phyloP scores from a whole-genome alignment of 345 rosid genomes.

The Triadica sebifera region DNA sequence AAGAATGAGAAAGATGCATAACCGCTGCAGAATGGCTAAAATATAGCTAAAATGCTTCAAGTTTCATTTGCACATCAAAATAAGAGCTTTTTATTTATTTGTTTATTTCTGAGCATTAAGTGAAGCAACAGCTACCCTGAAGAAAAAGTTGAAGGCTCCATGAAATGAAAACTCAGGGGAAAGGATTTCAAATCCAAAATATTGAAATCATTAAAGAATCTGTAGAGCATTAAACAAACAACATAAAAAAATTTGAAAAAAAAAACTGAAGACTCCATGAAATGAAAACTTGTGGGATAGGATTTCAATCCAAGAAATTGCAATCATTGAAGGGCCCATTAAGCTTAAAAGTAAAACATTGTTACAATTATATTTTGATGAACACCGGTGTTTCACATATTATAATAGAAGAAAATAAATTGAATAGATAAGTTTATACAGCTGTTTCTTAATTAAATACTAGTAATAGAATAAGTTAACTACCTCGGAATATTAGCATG shows the following conservation, averaged over 20 bases:
- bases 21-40: no score
- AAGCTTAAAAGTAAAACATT: slow-evolving; percentile 5
- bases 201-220: background rate
- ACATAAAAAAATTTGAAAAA: no score
- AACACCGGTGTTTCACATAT: background rate
- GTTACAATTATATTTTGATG: background rate
- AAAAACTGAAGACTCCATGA: background rate
- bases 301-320: background rate
- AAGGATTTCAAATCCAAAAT: background rate
- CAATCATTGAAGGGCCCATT: background rate
- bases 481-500: background rate
- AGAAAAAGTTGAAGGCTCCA: background rate
- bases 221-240: no score
- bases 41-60: no score
- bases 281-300: background rate
- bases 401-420: background rate
- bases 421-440: background rate
- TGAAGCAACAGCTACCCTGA: background rate
- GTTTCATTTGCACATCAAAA: no score
- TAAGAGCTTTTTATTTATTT: no score
- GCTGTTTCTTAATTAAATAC: slow-evolving; percentile 1
- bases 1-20: background rate
- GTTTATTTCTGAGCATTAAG: background rate
- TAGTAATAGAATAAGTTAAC: background rate
- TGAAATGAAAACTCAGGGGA: background rate